Conservation (phyloP, 2,329 filamentous ascomycete genomes). For the Hypoxylon sp. region DNA sequence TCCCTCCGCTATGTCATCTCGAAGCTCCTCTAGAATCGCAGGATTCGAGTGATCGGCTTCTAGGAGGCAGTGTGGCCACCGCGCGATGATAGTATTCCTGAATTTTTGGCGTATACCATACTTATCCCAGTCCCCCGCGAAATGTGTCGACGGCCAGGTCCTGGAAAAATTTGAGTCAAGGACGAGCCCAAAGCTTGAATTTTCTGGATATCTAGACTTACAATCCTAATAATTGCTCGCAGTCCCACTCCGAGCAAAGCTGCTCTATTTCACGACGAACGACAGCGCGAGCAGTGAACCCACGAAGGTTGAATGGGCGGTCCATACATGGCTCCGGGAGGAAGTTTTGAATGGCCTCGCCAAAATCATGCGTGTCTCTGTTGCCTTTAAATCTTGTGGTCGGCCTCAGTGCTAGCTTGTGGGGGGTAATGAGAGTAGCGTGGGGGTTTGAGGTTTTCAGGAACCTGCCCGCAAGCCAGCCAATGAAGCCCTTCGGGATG, state of each 20-base stretch:
- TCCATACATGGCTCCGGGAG: neutral
- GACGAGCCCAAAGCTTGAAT: neutral
- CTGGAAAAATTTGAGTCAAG: neutral
- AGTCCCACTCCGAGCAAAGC: neutral
- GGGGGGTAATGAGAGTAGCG: conserved; percentile 5
- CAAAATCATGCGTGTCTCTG: neutral
- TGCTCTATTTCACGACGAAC: neutral
- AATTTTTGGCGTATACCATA: neutral
- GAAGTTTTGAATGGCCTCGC: neutral
- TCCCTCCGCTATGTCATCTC: neutral
- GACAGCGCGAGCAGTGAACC: neutral
- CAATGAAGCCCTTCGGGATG: neutral
- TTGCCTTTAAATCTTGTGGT: neutral
- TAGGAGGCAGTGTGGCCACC: neutral
- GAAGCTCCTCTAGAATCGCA: neutral
- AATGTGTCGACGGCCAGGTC: neutral
- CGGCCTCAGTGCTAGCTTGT: neutral
- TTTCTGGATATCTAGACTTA: neutral
- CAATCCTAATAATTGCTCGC: neutral
- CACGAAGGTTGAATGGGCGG: neutral
- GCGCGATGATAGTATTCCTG: neutral
- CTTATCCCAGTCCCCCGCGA: neutral
- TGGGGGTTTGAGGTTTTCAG: neutral
- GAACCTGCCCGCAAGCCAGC: neutral
- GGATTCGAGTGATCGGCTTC: neutral